A percentile compares a stretch with the other conserved stretches of the same genome.
Evolutionary conservation across 2,329 filamentous ascomycete species (phyloP).

Genomic region (Emergomyces africanus): DNA sequence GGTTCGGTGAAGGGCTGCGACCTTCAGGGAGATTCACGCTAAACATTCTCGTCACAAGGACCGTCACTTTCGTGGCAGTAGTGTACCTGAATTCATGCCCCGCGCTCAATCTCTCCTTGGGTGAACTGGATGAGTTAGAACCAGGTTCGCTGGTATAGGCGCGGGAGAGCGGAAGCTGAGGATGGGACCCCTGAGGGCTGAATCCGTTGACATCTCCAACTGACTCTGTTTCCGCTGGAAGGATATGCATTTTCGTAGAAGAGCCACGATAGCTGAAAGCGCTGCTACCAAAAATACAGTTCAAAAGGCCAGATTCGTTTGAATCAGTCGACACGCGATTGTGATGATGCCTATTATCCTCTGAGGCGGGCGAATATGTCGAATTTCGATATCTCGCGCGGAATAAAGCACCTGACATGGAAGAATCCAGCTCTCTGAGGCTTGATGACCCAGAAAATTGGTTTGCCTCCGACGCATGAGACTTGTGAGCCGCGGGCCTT

Average conservation of each 20-base stretch:
- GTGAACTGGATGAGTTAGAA: slow-evolving; percentile 8
- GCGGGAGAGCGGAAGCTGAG: slow-evolving; percentile 24
- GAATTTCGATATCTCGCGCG: slow-evolving; percentile 33
- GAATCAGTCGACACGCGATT: slow-evolving; percentile 32
- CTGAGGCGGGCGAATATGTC: slow-evolving; percentile 27
- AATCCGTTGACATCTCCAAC: slow-evolving; percentile 13
- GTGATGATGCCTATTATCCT: slow-evolving; percentile 22
- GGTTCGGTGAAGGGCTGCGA: slow-evolving; percentile 23
- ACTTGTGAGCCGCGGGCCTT: slow-evolving; percentile 17
- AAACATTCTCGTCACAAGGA: slow-evolving; percentile 47
- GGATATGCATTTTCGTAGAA: slow-evolving; percentile 48
- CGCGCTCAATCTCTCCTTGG: slow-evolving; percentile 17
- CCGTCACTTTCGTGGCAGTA: slow-evolving; percentile 34
- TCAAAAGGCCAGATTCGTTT: slow-evolving; percentile 40
- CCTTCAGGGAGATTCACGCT: slow-evolving; percentile 42
- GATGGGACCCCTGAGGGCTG: slow-evolving; percentile 9
- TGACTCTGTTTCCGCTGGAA: slow-evolving; percentile 30
- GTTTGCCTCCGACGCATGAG: slow-evolving; percentile 24
- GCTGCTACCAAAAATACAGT: slow-evolving; percentile 49
- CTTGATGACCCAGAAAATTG: slow-evolving; percentile 4
- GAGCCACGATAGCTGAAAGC: slow-evolving; percentile 46
- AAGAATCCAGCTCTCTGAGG: slow-evolving; percentile 17
- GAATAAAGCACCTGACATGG: slow-evolving; percentile 26
- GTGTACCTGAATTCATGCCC: slow-evolving; percentile 9
- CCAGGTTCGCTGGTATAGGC: slow-evolving; percentile 26